phyloP scores from a whole-genome alignment of 2,329 filamentous ascomycete species.

The Tolypocladium tundrense region DNA sequence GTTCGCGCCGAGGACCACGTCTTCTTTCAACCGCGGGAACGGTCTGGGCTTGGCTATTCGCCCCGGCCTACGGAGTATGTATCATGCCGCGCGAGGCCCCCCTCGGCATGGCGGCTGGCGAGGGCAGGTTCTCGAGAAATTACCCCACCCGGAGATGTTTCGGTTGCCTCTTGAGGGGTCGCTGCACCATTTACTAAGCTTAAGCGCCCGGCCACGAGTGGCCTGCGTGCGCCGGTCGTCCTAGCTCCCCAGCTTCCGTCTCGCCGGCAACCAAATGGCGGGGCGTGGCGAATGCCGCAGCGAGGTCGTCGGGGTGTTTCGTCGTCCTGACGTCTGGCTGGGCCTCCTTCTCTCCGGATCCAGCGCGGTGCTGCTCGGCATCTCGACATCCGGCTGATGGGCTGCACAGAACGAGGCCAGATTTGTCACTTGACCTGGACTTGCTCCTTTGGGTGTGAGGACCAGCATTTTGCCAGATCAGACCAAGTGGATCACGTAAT shows the following conservation, averaged over 20 bases:
- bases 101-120: not conserved
- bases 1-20: not conserved
- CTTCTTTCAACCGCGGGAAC: not conserved
- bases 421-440: no score
- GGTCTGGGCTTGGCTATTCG: not conserved
- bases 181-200: not conserved
- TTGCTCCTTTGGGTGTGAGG: not conserved
- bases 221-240: not conserved
- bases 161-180: not conserved
- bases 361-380: no score
- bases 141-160: not conserved
- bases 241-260: not conserved
- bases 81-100: not conserved
- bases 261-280: not conserved
- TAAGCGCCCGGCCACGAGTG: no score
- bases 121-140: not conserved
- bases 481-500: not conserved
- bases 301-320: not conserved
- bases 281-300: not conserved
- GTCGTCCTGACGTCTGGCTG: not conserved
- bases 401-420: not conserved
- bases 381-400: not conserved
- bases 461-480: not conserved
- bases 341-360: not conserved
- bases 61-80: not conserved